Percentiles rank a stretch among this genome's conserved stretches.
These are phyloP conservation scores for Ustilago nuda DNA, from an alignment of 1,284 basidiomycete species.

Conservation along the genomic window DNA sequence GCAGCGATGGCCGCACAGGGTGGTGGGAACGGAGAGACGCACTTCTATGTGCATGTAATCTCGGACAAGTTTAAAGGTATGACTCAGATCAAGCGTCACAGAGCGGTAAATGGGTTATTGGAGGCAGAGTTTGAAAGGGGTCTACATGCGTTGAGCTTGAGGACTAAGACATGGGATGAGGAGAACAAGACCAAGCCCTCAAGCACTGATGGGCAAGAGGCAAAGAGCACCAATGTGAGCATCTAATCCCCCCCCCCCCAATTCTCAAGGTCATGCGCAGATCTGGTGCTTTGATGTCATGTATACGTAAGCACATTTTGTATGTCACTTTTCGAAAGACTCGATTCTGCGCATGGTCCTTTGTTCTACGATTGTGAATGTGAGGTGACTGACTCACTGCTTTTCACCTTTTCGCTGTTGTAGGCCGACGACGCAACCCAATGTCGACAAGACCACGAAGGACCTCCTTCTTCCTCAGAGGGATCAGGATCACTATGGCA, in stretches of 20 bases:
- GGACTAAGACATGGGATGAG: conserved; percentile 65
- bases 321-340: background rate
- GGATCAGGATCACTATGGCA: conserved; percentile 20
- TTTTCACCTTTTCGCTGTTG: no score
- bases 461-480: background rate
- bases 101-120: conserved; percentile 62
- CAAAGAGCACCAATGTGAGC: conserved; percentile 33
- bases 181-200: conserved; percentile 26
- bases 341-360: conserved; percentile 3
- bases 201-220: background rate
- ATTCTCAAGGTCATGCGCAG: conserved; percentile 16
- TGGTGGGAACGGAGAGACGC: conserved; percentile 67
- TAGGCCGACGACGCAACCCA: conserved; percentile 25
- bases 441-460: conserved; percentile 9
- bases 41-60: conserved; percentile 67
- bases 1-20: conserved; percentile 68
- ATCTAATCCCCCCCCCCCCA: conserved; percentile 1
- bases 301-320: background rate
- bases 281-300: conserved; percentile 1
- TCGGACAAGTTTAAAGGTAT: conserved; percentile 63
- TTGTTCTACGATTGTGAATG: background rate
- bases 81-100: conserved; percentile 64
- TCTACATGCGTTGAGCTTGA: conserved; percentile 63
- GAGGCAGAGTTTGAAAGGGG: conserved; percentile 61
- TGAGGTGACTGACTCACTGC: background rate